Conservation (phyloP, 805 yeast genomes). For the Nakazawaea wyomingensis region DNA sequence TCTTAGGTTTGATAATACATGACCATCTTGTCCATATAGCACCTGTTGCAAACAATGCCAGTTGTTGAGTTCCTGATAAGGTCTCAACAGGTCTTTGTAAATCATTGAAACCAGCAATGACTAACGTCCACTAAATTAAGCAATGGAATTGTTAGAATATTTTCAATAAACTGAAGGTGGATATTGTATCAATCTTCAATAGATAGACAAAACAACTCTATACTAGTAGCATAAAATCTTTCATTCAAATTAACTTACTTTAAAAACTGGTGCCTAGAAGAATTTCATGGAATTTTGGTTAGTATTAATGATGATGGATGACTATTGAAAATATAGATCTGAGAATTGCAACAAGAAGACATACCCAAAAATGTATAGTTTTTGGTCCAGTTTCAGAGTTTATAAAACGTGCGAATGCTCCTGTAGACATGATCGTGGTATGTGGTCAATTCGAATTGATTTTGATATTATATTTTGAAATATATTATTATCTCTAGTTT, state of each 20-base stretch:
- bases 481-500: background rate
- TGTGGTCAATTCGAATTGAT: no score
- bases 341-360: slow-evolving; percentile 19
- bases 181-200: no score
- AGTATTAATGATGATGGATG: slow-evolving; percentile 1
- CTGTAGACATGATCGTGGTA: slow-evolving; percentile 14
- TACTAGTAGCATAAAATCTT: no score
- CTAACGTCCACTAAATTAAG: slow-evolving; percentile 68
- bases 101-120: slow-evolving; percentile 87
- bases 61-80: slow-evolving; percentile 83
- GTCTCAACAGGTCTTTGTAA: slow-evolving; percentile 87
- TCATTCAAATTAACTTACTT: no score
- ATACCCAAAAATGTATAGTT: slow-evolving; percentile 96
- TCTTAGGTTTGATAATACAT: slow-evolving; percentile 84
- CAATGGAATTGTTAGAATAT: background rate
- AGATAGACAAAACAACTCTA: no score
- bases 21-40: slow-evolving; percentile 99
- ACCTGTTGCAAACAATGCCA: slow-evolving; percentile 87
- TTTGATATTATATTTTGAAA: background rate
- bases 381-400: slow-evolving; percentile 91
- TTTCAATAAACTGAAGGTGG: background rate
- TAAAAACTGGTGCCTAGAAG: slow-evolving; percentile 55
- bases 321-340: background rate
- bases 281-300: no score
- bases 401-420: slow-evolving; percentile 65